Evolutionary conservation across 202 grass and related monocot species (phyloP), one percentile per base, ranked within the genome.

Genomic region (Carex sylvatica): DNA sequence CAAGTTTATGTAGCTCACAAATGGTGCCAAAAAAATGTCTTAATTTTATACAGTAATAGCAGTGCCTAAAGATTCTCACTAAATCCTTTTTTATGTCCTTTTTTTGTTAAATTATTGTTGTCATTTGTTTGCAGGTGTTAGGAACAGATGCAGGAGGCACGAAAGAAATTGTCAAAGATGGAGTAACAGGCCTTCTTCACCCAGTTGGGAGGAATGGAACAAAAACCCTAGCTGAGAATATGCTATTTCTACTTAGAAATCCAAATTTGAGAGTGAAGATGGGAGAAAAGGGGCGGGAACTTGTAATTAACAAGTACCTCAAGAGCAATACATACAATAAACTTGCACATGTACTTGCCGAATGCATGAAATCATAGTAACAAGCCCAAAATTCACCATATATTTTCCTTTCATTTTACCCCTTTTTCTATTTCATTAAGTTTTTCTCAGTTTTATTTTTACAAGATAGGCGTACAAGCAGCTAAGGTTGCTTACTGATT

Each of bases 131-230:
- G 3, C 56, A 90, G 85, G 85, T 90, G 20, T 73, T 87, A 40
- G 88, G 88, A 82, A 90, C 88, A 61, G 70, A 90, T 56, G 88
- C 88, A 36, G 88, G 88, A 61, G 88, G 84, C 6, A 90, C 88
- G 0, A 59, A 3, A 67, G 88, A 90, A 82, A 90, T 90, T 42
- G 82, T 87, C 0, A 24, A 87, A 30, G 64, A 90, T 24, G 69
- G 67, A 46, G 72, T 89, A 8, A 87, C 85, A 9, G 81, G 88
- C 30, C 84, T 90, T 84, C 81, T 90, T 18, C 88, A 90, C 73
- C 75, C 88, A 0, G 35, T 87, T 6, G 88, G 88, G 60, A 33
- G 61, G 24, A 49, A 87, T 81, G 85, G 82, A 52, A 65, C 64
- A 40, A 23, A 78, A 82, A 51, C 28, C 6, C 76, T 90, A 36